Percentiles rank a stretch among this genome's conserved stretches.
These are phyloP conservation scores for Metarhizium anisopliae DNA, from an alignment of 2,329 filamentous ascomycete genomes.

Conservation along the genomic window DNA sequence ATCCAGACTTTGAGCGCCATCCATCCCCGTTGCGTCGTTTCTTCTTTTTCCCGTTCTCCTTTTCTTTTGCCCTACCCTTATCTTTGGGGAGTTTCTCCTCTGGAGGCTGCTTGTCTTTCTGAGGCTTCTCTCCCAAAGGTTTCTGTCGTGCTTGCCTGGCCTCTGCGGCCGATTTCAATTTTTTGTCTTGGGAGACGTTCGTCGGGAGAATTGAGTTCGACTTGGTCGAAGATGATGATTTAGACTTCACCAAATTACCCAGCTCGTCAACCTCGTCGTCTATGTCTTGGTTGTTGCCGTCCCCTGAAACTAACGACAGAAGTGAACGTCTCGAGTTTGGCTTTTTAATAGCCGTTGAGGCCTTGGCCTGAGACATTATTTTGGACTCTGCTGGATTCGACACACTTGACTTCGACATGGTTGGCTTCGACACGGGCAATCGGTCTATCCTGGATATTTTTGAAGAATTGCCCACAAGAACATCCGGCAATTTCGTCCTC, in stretches of 20 bases:
- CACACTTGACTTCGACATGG: not conserved
- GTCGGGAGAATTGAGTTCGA: conserved; percentile 6
- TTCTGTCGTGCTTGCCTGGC: conserved; percentile 20
- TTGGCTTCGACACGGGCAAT: not conserved
- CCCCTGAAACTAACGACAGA: not conserved
- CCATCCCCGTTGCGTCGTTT: conserved; percentile 5
- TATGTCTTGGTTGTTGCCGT: not conserved
- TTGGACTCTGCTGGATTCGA: not conserved
- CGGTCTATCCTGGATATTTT: not conserved
- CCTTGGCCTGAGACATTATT: not conserved
- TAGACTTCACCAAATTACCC: not conserved
- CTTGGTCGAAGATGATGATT: conserved; percentile 10
- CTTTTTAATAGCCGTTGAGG: not conserved
- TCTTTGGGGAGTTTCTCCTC: not conserved
- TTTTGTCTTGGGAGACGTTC: conserved; percentile 10
- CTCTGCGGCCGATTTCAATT: conserved; percentile 16
- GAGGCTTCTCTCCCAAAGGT: conserved; percentile 14
- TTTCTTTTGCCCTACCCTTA: conserved; percentile 3
- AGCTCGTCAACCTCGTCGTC: conserved; percentile 6
- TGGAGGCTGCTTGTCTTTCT: not conserved
- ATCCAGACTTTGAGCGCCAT: conserved; percentile 9
- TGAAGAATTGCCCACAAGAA: not conserved
- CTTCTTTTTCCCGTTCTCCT: conserved; percentile 4
- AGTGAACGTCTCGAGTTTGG: conserved; percentile 3
- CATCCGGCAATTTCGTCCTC: not conserved